Evolutionary conservation across 208 protist genomes (phyloP), one percentile per base, ranked within the genome.

Genomic region (Endotrypanum monterogeii): DNA sequence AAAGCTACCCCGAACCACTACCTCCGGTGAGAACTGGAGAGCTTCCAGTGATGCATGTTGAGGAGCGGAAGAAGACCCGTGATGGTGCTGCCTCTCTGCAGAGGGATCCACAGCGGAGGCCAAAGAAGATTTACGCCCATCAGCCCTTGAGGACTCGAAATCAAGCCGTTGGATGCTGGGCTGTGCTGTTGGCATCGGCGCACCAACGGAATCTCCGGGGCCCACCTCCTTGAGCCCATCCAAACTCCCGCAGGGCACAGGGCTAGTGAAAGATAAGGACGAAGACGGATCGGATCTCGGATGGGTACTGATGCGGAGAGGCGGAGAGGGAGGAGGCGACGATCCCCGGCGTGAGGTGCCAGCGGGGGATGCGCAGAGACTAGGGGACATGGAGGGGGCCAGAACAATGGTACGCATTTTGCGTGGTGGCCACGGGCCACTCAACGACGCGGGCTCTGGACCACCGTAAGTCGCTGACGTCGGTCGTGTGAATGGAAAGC

Each of bases 401-500:
- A 83, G 56, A 8, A 83, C 73, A n/a, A 79, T 72, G 25, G 69
- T 76, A 12, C 73, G 73, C 28, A 61, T 60, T 35, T 78, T 75
- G 67, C 74, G 79, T 51, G 71, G 73, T 14, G 69, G 73, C 62
- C 68, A 79, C 23, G 61, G 78, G 2, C 71, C 65, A 52, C 48
- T 39, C n/a, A 23, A 70, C 66, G 14, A n/a, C 16, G 69, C 28
- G 44, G 41, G 60, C 57, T 56, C 39, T 62, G 74, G 35, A 32
- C 20, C 30, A 16, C 48, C 28, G 50, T 18, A 12, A 23, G 46
- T 6, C 30, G 60, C 6, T 2, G 60, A 12, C 23, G 16, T 63
- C n/a, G 74, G 76, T 25, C 54, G 76, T 1, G 76, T 60, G 2
- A 62, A 62, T 30, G 75, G 70, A 2, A 80, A 46, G 28, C 76